Evolutionary conservation across 192 early-diverging fungal species (phyloP).

Genomic region (Pilobolus umbonatus): DNA sequence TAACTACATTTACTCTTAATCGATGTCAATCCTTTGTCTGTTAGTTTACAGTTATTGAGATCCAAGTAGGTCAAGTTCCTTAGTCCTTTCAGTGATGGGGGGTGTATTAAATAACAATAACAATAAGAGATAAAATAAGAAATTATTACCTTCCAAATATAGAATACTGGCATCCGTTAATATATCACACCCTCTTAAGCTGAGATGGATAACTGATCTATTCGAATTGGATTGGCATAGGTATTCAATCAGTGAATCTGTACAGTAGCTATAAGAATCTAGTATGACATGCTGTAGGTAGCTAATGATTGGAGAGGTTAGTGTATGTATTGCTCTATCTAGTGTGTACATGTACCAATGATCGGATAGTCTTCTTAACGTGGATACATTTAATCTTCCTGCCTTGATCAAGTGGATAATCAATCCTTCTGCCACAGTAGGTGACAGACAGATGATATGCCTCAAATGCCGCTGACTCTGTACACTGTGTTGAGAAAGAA

Average conservation of each 20-base stretch:
- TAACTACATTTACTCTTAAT: conserved; percentile 25
- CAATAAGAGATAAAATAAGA: not conserved
- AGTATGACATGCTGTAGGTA: conserved; percentile 37
- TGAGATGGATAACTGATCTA: conserved; percentile 32
- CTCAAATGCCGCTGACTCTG: conserved; percentile 2
- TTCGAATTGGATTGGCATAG: conserved; percentile 33
- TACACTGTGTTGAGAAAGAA: conserved; percentile 10
- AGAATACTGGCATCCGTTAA: conserved; percentile 41
- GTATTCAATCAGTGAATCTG: conserved; percentile 42
- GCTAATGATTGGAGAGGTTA: conserved; percentile 4
- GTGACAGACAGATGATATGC: conserved; percentile 18
- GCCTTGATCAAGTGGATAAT: conserved; percentile 25
- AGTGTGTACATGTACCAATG: conserved; percentile 14
- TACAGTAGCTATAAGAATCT: conserved; percentile 41
- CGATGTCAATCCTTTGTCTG: conserved; percentile 38
- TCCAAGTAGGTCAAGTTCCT: conserved; percentile 42
- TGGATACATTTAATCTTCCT: conserved; percentile 25
- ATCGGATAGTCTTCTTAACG: conserved; percentile 5
- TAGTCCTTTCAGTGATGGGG: conserved; percentile 12
- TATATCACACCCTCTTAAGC: conserved; percentile 37
- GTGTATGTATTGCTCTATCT: not conserved
- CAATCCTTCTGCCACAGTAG: conserved; percentile 35
- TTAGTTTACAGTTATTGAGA: conserved; percentile 42
- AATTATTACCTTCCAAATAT: conserved; percentile 28
- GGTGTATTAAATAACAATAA: not conserved